phyloP scores from a whole-genome alignment of 2,329 filamentous ascomycete genomes.

The Sporothrix variecibatus region DNA sequence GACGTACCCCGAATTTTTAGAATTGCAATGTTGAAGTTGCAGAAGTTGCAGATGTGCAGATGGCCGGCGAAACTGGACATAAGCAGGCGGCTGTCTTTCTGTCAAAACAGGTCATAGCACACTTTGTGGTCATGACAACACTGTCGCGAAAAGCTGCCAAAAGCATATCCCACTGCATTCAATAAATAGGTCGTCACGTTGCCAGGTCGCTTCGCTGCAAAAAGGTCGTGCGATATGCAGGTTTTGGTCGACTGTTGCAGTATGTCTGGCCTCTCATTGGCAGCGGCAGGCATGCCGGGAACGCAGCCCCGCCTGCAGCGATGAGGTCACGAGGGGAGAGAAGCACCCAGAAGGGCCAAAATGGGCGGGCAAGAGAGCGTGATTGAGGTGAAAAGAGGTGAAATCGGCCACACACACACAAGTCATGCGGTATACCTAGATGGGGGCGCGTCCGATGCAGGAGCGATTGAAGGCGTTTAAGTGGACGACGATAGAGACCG shows the following conservation, averaged over 20 bases:
- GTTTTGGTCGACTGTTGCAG: neutral
- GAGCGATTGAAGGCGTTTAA: slow-evolving; percentile 15
- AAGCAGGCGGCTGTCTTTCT: too few species aligned
- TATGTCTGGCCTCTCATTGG: neutral
- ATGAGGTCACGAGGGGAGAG: slow-evolving; percentile 18
- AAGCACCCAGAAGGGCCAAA: neutral
- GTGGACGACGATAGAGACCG: neutral
- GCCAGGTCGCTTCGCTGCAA: neutral
- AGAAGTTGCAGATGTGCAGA: neutral
- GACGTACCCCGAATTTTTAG: neutral
- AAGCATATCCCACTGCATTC: neutral
- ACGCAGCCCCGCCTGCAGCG: neutral
- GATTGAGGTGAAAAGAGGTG: neutral
- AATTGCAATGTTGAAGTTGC: neutral
- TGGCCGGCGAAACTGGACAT: neutral
- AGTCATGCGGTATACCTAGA: slow-evolving; percentile 3
- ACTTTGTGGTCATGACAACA: neutral
- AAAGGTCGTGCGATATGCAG: neutral
- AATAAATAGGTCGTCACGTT: neutral
- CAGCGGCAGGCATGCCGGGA: neutral
- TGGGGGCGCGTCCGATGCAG: slow-evolving; percentile 26
- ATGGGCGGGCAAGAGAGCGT: neutral
- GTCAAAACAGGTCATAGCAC: neutral
- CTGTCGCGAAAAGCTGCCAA: neutral
- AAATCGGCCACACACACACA: neutral